Percentiles rank a stretch among this genome's conserved stretches.
phyloP scores from a whole-genome alignment of 306 rosid species.

The Pachyrhizus erosus region DNA sequence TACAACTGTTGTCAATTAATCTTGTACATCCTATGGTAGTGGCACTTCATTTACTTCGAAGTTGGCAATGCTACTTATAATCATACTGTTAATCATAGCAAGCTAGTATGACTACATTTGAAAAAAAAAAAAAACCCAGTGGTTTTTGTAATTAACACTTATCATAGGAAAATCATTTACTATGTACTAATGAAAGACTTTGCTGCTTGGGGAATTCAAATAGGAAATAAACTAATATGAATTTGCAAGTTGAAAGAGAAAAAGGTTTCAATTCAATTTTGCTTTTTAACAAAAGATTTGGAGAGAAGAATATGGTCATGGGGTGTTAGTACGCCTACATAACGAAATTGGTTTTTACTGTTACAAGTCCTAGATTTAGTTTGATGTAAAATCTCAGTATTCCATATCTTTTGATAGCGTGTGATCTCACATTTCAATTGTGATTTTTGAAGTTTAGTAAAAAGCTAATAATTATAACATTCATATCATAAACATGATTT shows the following conservation, averaged over 20 bases:
- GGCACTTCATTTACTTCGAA: background rate
- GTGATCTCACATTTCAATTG: no score
- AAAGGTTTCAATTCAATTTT: background rate
- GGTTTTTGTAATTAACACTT: background rate
- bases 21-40: background rate
- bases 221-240: background rate
- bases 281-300: background rate
- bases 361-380: background rate
- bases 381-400: no score
- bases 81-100: background rate
- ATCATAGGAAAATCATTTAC: slow-evolving; percentile 3
- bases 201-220: background rate
- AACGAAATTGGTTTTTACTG: background rate
- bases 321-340: background rate
- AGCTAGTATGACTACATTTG: background rate
- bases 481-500: no score
- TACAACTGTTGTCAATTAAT: background rate
- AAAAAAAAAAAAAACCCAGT: no score
- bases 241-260: background rate
- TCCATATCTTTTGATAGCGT: no score
- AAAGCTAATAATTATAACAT: no score
- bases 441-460: no score
- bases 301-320: background rate
- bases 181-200: background rate
- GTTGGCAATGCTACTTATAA: background rate